Conservation (phyloP, 176 grass and related monocot species). For the Guadua angustifolia region DNA sequence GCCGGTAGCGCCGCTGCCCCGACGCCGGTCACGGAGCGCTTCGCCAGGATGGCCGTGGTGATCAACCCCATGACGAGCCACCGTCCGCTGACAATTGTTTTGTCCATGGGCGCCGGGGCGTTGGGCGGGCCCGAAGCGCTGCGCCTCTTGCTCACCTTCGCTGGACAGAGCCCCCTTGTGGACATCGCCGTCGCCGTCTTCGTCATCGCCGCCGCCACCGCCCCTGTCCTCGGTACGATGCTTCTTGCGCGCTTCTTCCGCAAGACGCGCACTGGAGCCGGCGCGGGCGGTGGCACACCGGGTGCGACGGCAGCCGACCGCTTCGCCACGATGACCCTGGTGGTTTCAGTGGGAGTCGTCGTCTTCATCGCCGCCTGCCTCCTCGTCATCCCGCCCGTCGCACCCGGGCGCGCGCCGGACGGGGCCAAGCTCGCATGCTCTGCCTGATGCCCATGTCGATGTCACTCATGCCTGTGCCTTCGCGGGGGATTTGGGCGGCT, state of each 20-base stretch:
- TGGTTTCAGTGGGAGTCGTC: neutral
- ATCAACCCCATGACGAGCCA: neutral
- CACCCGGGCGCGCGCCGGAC: too few relatives aligned
- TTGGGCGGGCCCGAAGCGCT: neutral
- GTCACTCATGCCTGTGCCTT: too few relatives aligned
- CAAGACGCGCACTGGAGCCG: neutral
- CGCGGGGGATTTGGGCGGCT: too few relatives aligned
- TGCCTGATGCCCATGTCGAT: too few relatives aligned
- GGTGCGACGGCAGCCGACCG: too few relatives aligned
- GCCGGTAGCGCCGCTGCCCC: too few relatives aligned
- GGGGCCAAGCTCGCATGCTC: too few relatives aligned
- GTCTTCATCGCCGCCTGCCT: neutral
- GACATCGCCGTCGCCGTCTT: neutral
- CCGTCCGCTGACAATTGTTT: neutral
- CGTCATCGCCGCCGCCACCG: neutral
- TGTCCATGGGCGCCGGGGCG: neutral
- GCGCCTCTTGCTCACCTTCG: neutral
- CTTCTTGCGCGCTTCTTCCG: conserved; percentile 13
- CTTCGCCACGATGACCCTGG: neutral
- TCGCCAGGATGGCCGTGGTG: too few relatives aligned
- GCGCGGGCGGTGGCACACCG: neutral
- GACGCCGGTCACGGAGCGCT: too few relatives aligned
- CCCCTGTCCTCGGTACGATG: neutral
- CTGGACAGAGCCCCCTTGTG: neutral
- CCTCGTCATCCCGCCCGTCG: too few relatives aligned